Conservation (phyloP, 2,329 filamentous ascomycete species). For the Emmonsia crescens region DNA sequence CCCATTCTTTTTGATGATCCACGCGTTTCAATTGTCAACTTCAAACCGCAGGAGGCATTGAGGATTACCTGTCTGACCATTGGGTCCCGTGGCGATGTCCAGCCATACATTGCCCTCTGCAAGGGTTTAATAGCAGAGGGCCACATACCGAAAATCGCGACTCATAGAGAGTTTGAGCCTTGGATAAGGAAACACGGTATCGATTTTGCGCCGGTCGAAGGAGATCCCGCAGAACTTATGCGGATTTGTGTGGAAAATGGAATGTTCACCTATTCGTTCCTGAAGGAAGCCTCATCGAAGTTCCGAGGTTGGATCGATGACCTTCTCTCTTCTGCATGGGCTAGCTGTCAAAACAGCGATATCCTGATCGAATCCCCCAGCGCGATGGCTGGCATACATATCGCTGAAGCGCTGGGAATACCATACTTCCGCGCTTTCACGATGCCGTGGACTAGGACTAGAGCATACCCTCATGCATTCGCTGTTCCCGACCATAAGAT, state of each 20-base stretch:
- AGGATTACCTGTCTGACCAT: constrained; percentile 90
- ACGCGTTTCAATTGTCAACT: constrained; percentile 75
- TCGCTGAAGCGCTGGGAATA: constrained; percentile 82
- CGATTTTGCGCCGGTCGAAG: constrained; percentile 77
- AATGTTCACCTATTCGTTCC: constrained; percentile 88
- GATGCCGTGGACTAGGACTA: constrained; percentile 96
- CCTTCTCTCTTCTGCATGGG: constrained; percentile 69
- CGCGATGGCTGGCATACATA: constrained; percentile 95
- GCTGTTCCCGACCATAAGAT: constrained; percentile 86
- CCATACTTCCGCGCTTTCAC: constrained; percentile 97
- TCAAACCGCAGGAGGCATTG: constrained; percentile 71
- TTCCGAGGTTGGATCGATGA: constrained; percentile 95
- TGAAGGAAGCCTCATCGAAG: constrained; percentile 73
- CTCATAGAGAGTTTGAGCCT: constrained; percentile 75
- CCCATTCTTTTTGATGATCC: constrained; percentile 85
- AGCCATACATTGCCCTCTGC: constrained; percentile 93
- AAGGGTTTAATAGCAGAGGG: constrained; percentile 82
- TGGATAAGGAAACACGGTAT: constrained; percentile 94
- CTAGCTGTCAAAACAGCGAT: constrained; percentile 75
- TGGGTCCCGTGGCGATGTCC: constrained; percentile 88
- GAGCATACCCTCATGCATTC: constrained; percentile 94
- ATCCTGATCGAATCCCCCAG: constrained; percentile 90
- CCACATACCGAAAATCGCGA: constrained; percentile 77
- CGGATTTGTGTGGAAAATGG: constrained; percentile 91
- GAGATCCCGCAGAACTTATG: constrained; percentile 92